Conservation (phyloP, 495 filamentous ascomycete species). For the Aspergillus affinis region DNA sequence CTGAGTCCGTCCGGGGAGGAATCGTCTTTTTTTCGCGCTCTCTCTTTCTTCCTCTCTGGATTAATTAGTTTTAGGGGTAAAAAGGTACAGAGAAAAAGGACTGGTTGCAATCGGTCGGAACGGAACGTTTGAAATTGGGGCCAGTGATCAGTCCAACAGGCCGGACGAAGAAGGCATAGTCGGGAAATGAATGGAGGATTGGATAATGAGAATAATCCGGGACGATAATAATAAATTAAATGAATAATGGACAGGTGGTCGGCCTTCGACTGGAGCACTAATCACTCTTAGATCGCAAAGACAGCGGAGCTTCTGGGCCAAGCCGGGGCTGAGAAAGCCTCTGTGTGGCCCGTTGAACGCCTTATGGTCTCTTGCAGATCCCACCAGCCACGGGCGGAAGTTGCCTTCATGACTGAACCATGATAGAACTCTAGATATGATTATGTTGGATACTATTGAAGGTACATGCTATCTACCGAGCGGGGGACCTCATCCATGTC, state of each 20-base stretch:
- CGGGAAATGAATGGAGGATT: neutral
- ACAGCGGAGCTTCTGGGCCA: neutral
- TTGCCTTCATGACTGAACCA: too few relatives aligned
- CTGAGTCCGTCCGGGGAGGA: neutral
- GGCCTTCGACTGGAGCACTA: too few relatives aligned
- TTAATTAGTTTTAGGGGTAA: neutral
- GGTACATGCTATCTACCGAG: too few relatives aligned
- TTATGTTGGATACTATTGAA: too few relatives aligned
- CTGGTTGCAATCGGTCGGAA: neutral
- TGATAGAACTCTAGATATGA: too few relatives aligned
- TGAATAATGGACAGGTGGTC: neutral
- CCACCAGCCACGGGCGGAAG: too few relatives aligned
- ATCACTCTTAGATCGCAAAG: neutral
- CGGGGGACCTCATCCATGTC: too few relatives aligned
- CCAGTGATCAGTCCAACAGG: neutral
- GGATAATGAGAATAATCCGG: neutral
- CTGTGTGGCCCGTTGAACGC: neutral
- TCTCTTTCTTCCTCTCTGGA: neutral
- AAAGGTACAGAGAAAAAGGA: neutral
- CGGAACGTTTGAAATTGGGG: neutral
- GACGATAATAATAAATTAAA: neutral
- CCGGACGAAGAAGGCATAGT: neutral
- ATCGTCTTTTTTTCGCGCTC: slow-evolving; percentile 1
- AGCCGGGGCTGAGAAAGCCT: neutral
- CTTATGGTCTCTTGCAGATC: neutral